Base-by-base conservation (phyloP, 2,329 filamentous ascomycete species). In the Penicillium crustosum region DNA sequence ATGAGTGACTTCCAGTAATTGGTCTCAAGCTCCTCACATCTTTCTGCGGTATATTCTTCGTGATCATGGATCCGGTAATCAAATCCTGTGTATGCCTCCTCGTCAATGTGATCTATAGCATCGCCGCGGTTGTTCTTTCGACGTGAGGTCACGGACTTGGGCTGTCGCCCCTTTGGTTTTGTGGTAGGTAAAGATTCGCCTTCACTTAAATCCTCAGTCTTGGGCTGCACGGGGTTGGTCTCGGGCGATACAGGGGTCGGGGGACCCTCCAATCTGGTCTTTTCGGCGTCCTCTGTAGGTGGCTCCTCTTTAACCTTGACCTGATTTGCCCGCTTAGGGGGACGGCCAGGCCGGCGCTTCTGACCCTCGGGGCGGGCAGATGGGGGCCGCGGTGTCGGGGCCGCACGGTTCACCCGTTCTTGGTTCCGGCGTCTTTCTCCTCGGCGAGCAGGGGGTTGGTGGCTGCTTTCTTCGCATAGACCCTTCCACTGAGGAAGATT, bases 1-100 rank as follows among this genome's bases (percentile, higher is more conserved):
- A 93, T 97, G 61, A 99, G 82, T 0, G 91, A 96, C 77, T 95
- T 97, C 94, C 94, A 99, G 77, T 99, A 99, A 43, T 88, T 89
- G 53, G 91, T 89, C 75, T 99, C 94, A 6, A 99, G 83, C 72
- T 99, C 94, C 66, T 95, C 91, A 71, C 94, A 97, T 59, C 95
- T 85, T 73, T 97, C 93, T 0, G 89, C 83, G 0, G 92, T 96
- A 72, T 89, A 99, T 53, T 97, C 91, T 6, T 93, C 90, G 33
- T 91, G 84, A 64, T 85, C 82, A 47, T 93, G 87, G 76, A 97
- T 89, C 49, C 86, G 87, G 73, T 97, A 97, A 71, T 97, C 89
- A 72, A 96, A 99, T 64, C 89, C 85, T 68, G 90, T 88, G 78
- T 97, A 99, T 0, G 90, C 90, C 60, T 89, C 89, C 74, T 97